Percentiles rank a stretch among this genome's conserved stretches.
Conservation (phyloP, 2,329 filamentous ascomycete species). For the Fragosphaeria purpurea region DNA sequence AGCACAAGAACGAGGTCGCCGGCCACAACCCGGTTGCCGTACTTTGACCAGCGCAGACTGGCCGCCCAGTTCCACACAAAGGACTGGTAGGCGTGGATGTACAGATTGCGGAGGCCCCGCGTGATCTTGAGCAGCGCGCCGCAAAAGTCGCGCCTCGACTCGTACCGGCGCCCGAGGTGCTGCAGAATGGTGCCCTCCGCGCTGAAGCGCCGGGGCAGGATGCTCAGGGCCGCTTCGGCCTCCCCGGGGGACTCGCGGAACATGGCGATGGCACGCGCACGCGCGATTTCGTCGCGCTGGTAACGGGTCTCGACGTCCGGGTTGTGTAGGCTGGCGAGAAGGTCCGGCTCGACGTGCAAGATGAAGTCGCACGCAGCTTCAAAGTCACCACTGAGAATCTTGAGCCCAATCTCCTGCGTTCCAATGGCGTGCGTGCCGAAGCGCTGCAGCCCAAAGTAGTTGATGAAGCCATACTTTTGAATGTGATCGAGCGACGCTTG, state of each 20-base stretch:
- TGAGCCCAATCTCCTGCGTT: constrained; percentile 75
- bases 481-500: constrained; percentile 56
- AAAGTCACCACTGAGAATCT: constrained; percentile 74
- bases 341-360: constrained; percentile 58
- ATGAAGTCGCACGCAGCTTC: constrained; percentile 71
- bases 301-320: constrained; percentile 38
- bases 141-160: constrained; percentile 57
- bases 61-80: constrained; percentile 85
- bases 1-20: constrained; percentile 70
- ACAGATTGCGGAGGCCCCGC: constrained; percentile 80
- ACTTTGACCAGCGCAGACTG: constrained; percentile 68
- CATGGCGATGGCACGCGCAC: constrained; percentile 66
- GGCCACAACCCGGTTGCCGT: constrained; percentile 63
- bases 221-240: constrained; percentile 48
- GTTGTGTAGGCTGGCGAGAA: constrained; percentile 31
- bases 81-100: constrained; percentile 93
- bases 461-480: constrained; percentile 72
- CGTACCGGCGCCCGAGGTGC: constrained; percentile 51
- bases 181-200: constrained; percentile 72
- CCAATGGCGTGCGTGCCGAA: constrained; percentile 83
- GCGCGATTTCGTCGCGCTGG: constrained; percentile 65
- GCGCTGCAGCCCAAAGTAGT: constrained; percentile 95
- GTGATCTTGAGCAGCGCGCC: constrained; percentile 75
- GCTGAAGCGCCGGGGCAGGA: constrained; percentile 69
- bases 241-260: constrained; percentile 54